Evolutionary conservation across 495 filamentous ascomycete genomes (phyloP), one percentile per base, ranked within the genome.

Genomic region (Aspergillus bertholletiae): DNA sequence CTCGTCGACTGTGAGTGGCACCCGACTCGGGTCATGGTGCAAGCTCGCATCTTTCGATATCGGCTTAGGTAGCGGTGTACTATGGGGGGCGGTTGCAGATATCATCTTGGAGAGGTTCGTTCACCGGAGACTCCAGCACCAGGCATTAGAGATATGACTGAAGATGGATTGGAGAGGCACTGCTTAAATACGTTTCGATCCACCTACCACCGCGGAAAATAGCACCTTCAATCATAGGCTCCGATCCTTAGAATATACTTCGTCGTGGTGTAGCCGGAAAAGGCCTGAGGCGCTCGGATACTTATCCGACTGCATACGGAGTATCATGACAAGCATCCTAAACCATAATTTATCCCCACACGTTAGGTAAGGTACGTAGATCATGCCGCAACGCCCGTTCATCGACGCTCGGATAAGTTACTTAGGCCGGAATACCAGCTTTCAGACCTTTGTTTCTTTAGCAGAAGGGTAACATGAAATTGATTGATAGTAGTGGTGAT

Each of bases 1-100:
- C 46, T 70, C 66, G 43, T 72, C 64, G 23, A 70, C 55, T 7
- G 63, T 66, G 28, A 56, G 21, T 17, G 58, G 55, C 18, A 57
- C 58, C 5, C 27, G 18, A 13, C 50, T 45, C 5, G 47, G n/a
- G 15, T 30, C 35, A 18, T 46, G 12, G 6, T 44, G 15, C 15
- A 17, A 12, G 15, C 37, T 8, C 30, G 37, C 49, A 30, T 53
- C 53, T 35, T 59, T 51, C 13, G 24, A 37, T 22, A 47, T 12
- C 11, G 43, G 34, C 18, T 48, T 40, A 20, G 48, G 47, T 18
- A 58, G 17, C n/a, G 52, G 45, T 37, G 55, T 48, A 41, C 46
- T 21, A 23, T 59, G 54, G 13, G 55, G 46, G 27, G 32, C 28
- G 24, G 48, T 39, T 44, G 58, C 47, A 13, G 56, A 54, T 5